Base-by-base conservation (phyloP, 768 basidiomycete species). In the Cystobasidium tubakii region DNA sequence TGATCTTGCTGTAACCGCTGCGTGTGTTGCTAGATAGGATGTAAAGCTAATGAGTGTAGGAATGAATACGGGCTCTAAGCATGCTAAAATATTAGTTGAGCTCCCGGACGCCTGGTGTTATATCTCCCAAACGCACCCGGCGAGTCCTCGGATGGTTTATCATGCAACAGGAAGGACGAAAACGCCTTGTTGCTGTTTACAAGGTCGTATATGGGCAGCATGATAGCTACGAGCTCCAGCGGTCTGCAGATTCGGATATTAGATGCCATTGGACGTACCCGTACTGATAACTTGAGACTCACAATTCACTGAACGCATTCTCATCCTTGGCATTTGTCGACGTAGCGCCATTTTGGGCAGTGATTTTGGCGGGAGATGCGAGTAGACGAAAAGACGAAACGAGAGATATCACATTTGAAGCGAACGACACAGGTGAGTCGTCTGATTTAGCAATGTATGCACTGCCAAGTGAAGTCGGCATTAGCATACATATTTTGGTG, bases 171-270 rank as follows among this genome's bases (percentile, higher is more conserved):
- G 33, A 71, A 71, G 13, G 69, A 55, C 17, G 63, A 46, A 60
- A 79, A 78, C 17, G 73, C 76, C 69, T 78, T 76, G 75, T 79
- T 79, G 55, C 69, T 55, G 39, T 75, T 76, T 19, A 78, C 31
- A 6, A 79, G 69, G 31, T 79, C 76, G 54, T 74, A 78, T 33
- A 79, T 74, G 27, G 77, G 73, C 2, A 78, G 34, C 19, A 78
- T 54, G 39, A 78, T 42, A 7, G 54, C 75, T 3, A 69, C 21
- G 36, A 62, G 42, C 21, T 73, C 65, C 0, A 73, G 69, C 19
- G 78, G 78, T 62, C 77, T 74, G 21, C 54, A 54, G 25, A 19
- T 25, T 23, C 23, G 9, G 60, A 10, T 36, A 43, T 4, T 67
- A 55, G 55, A 44, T 44, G 27, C n/a, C n/a, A n/a, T n/a, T 36